Evolutionary conservation across 2,329 filamentous ascomycete genomes (phyloP), one percentile per base, ranked within the genome.

Genomic region (Monosporascus sp.): DNA sequence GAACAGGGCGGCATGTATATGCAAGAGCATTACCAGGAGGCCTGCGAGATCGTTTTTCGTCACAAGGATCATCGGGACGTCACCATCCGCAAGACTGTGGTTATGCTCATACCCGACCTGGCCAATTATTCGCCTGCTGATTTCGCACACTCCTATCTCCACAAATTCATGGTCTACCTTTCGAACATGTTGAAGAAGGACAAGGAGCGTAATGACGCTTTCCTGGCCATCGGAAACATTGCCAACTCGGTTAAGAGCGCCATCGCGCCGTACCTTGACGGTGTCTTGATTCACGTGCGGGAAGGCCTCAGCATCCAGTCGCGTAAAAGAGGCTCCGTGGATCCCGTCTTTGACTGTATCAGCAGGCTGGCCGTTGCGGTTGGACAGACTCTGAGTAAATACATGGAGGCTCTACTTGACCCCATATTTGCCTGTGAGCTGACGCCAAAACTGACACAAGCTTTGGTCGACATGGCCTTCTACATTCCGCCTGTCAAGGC

Each of bases 1-100:
- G 84, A 94, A 58, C 93, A 96, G 68, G 94, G 94, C 50, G 92
- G 91, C 62, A 99, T 99, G 93, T 99, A 96, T 71, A 97, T 99
- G 94, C 91, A 96, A 64, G 89, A 92, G 39, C 85, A 92, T 66
- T 99, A 97, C 70, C 84, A 87, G 54, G 90, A 96, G 62, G 87
- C 90, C 11, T 97, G 93, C 68, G 94, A 99, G 57, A 92, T 94
- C 58, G 89, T 97, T 37, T 85, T 93, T 59, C 88, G 89, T 56
- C 89, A 96, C 69, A 96, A 96, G 70, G 94, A 99, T 62, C 90
- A 97, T 63, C 84, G 90, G 51, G 95, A 99, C 62, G 76, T 84
- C 4, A 88, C 91, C 37, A 94, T 97, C 60, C 83, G 93, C 51
- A 88, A 89, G 63, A 95, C 96, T 6, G 88, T 97, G 35, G 90